Percentiles rank a stretch among this genome's conserved stretches.
phyloP scores from a whole-genome alignment of 192 early-diverging fungal species.

The Dissophora ornata region DNA sequence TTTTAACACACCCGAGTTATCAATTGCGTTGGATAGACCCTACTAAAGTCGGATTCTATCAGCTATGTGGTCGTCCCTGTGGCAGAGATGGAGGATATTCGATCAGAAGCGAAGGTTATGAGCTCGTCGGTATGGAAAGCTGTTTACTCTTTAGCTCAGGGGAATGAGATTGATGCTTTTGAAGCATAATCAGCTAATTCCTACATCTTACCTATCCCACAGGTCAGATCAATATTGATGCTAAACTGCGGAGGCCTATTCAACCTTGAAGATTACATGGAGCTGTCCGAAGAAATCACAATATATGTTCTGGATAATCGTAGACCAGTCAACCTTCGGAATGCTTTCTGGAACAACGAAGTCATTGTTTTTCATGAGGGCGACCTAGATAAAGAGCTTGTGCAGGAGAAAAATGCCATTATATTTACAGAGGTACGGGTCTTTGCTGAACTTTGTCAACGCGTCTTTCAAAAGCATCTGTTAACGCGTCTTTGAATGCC shows the following conservation, averaged over 20 bases:
- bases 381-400: constrained; percentile 78
- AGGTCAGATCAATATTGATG: constrained; percentile 81
- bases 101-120: constrained; percentile 67
- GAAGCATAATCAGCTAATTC: neutral
- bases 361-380: constrained; percentile 89
- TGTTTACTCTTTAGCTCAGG: constrained; percentile 16
- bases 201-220: neutral
- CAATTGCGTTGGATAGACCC: constrained; percentile 62
- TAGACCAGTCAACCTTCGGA: constrained; percentile 87
- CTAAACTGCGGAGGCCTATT: constrained; percentile 87
- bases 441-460: too few species aligned
- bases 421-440: constrained; percentile 70
- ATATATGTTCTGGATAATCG: constrained; percentile 91
- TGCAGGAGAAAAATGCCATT: constrained; percentile 74
- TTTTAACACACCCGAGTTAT: too few species aligned
- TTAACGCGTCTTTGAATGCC: too few species aligned
- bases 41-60: constrained; percentile 85
- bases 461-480: too few species aligned
- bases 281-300: constrained; percentile 75
- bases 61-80: constrained; percentile 87
- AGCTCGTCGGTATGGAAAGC: constrained; percentile 60
- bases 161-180: too few species aligned
- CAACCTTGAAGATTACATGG: constrained; percentile 60
- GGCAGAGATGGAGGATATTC: constrained; percentile 63
- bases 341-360: constrained; percentile 80